Percentiles rank a stretch among this genome's conserved stretches.
phyloP scores from a whole-genome alignment of 805 yeast species.

The Candida sanyiensis region DNA sequence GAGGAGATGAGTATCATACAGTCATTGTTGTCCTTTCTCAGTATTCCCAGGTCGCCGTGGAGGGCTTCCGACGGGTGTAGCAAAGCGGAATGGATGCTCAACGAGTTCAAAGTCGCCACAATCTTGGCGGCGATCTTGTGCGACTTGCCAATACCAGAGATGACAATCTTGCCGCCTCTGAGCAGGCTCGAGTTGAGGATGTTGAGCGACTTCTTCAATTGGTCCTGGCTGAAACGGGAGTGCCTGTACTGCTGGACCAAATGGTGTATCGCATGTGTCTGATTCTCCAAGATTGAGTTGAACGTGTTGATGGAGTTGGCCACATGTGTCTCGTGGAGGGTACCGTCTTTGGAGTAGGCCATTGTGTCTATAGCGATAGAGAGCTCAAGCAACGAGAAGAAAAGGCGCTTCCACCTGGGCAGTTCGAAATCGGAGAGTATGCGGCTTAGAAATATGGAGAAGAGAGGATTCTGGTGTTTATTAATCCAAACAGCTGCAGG shows the following conservation, averaged over 20 bases:
- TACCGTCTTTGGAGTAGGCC: neutral
- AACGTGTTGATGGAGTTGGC: slow-evolving; percentile 28
- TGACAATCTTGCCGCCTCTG: slow-evolving; percentile 60
- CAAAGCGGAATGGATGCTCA: slow-evolving; percentile 60
- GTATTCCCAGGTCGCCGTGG: slow-evolving; percentile 82
- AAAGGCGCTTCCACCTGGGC: too few species aligned
- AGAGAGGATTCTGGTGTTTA: too few species aligned
- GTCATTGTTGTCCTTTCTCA: slow-evolving; percentile 50
- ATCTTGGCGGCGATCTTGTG: slow-evolving; percentile 71
- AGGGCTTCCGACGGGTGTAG: slow-evolving; percentile 85
- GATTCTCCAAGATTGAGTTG: slow-evolving; percentile 37
- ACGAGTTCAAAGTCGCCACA: slow-evolving; percentile 77
- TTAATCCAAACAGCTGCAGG: too few species aligned
- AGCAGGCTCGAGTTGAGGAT: slow-evolving; percentile 32
- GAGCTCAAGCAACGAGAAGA: too few species aligned
- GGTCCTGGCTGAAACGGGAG: slow-evolving; percentile 40
- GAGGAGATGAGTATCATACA: slow-evolving; percentile 63
- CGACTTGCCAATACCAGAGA: slow-evolving; percentile 84
- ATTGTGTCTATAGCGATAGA: too few species aligned
- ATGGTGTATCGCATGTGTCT: slow-evolving; percentile 42
- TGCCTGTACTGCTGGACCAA: slow-evolving; percentile 40
- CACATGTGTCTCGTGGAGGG: slow-evolving; percentile 19
- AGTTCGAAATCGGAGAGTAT: too few species aligned
- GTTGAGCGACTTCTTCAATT: slow-evolving; percentile 38
- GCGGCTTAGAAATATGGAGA: too few species aligned